phyloP scores from a whole-genome alignment of 208 protist species.

The Acanthamoeba sp. region DNA sequence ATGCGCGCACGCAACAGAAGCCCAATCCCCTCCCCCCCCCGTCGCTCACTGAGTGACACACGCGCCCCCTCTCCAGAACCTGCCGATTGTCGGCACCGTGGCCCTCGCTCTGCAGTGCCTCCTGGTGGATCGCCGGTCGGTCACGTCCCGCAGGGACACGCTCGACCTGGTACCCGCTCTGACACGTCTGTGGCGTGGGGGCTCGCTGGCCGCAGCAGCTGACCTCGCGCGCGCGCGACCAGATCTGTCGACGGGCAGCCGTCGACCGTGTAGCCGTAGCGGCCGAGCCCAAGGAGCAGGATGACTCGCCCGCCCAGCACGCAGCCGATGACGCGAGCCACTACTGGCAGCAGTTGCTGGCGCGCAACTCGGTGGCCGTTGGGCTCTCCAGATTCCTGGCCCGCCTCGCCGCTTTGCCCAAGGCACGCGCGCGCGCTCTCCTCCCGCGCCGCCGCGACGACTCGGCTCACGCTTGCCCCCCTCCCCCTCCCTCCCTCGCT shows the following conservation, averaged over 20 bases:
- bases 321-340: background rate
- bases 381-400: background rate
- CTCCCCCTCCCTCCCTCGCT: too few species aligned
- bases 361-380: background rate
- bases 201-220: too few species aligned
- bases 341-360: background rate
- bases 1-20: too few species aligned
- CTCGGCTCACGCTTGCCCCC: too few species aligned
- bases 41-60: too few species aligned
- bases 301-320: background rate
- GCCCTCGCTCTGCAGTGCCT: constrained; percentile 24
- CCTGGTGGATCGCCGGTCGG: background rate
- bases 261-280: background rate
- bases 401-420: background rate
- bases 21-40: too few species aligned
- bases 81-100: constrained; percentile 25
- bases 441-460: background rate
- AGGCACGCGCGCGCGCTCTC: background rate
- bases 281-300: background rate
- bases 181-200: too few species aligned
- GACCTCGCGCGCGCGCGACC: background rate
- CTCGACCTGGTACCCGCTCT: constrained; percentile 19
- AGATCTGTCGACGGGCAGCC: background rate
- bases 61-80: too few species aligned
- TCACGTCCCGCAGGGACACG: constrained; percentile 8